These are phyloP conservation scores for Fusarium aywerte DNA, from an alignment of 2,329 filamentous ascomycete species.

Conservation along the genomic window DNA sequence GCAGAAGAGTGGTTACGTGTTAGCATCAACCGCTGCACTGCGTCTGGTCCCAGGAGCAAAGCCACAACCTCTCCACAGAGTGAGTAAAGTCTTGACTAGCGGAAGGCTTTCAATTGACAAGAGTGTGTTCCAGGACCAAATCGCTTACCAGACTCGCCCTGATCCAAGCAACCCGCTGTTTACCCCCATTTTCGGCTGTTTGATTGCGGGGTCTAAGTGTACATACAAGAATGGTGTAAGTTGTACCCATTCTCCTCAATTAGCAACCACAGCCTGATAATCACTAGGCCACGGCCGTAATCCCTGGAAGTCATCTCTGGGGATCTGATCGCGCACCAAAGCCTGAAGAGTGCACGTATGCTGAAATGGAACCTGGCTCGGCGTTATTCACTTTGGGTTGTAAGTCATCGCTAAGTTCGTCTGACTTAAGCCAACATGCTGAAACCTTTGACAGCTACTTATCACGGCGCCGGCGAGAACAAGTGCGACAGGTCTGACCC, in stretches of 20 bases:
- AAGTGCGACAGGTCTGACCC: not conserved
- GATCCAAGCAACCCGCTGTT: not conserved
- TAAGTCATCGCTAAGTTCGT: not conserved
- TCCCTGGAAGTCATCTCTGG: slow-evolving; percentile 2
- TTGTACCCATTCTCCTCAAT: rapidly evolving
- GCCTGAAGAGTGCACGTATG: not conserved
- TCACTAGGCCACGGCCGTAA: not conserved
- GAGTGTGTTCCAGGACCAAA: not conserved
- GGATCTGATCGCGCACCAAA: not conserved
- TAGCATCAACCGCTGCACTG: not conserved
- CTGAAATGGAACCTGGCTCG: not conserved
- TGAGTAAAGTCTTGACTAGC: not conserved
- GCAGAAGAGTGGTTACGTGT: not conserved
- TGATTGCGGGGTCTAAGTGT: not conserved
- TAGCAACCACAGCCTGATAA: not conserved
- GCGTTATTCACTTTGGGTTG: not conserved
- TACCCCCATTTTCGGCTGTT: not conserved
- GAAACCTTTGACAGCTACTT: not conserved
- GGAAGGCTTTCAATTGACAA: not conserved
- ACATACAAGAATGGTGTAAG: slow-evolving; percentile 1
- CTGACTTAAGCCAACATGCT: too few relatives aligned
- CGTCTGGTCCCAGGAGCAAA: not conserved
- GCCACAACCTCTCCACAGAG: not conserved
- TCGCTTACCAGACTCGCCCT: not conserved
- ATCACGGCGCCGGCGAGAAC: not conserved